Evolutionary conservation across 2,329 filamentous ascomycete species (phyloP).

Genomic region (Aureobasidium subglaciale): DNA sequence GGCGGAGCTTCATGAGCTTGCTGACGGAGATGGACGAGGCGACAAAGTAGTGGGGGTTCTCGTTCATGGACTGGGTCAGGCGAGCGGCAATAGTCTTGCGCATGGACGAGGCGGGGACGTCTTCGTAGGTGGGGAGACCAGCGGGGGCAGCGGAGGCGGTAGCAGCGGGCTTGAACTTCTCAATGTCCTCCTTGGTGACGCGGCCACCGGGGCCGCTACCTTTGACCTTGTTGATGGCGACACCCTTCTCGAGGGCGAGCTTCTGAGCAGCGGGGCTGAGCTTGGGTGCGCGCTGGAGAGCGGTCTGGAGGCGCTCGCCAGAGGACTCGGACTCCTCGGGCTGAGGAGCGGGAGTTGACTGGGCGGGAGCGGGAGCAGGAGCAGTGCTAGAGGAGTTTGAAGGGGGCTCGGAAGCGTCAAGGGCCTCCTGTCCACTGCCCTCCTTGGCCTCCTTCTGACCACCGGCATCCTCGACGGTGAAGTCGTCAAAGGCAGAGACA

Average conservation of each 20-base stretch:
- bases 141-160: conserved; percentile 43
- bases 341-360: conserved; percentile 42
- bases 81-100: conserved; percentile 95
- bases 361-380: conserved; percentile 44
- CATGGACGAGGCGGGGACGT: conserved; percentile 82
- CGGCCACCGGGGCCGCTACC: conserved; percentile 78
- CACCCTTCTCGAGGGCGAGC: conserved; percentile 76
- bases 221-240: conserved; percentile 72
- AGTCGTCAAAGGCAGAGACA: conserved; percentile 78
- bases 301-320: conserved; percentile 70
- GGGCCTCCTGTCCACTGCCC: conserved; percentile 57
- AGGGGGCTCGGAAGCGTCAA: conserved; percentile 55
- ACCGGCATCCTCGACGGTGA: conserved; percentile 83
- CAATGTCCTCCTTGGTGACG: conserved; percentile 87
- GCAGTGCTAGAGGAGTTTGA: conserved; percentile 52
- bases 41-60: conserved; percentile 98
- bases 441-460: conserved; percentile 62
- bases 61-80: conserved; percentile 78
- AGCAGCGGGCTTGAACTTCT: conserved; percentile 60
- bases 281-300: conserved; percentile 74
- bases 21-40: conserved; percentile 81
- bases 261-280: conserved; percentile 68
- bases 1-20: conserved; percentile 93
- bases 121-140: conserved; percentile 62
- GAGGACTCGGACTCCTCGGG: conserved; percentile 65